A percentile compares a stretch with the other conserved stretches of the same genome.
Evolutionary conservation across 257 asterid genomes (phyloP).

Genomic region (Salvia miltiorrhiza): DNA sequence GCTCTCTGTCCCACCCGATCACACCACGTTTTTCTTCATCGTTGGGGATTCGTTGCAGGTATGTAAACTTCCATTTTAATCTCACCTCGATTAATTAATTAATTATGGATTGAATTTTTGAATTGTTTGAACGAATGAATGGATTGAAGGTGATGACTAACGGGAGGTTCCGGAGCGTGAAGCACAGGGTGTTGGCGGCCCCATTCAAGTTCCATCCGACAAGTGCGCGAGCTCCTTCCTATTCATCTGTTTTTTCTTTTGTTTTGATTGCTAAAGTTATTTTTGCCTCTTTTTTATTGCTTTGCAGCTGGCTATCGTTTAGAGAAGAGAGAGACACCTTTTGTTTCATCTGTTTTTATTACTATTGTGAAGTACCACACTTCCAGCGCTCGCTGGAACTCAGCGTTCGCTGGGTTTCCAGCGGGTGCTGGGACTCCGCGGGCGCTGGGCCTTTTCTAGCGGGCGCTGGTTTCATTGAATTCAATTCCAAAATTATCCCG

Average conservation of each 20-base stretch:
- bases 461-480: too few relatives aligned
- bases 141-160: conserved; percentile 50
- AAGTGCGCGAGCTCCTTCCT: conserved; percentile 32
- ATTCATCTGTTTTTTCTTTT: neutral
- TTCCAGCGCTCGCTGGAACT: too few relatives aligned
- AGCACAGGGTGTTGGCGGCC: conserved; percentile 78
- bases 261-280: neutral
- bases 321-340: too few relatives aligned
- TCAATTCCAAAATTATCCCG: too few relatives aligned
- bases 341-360: too few relatives aligned
- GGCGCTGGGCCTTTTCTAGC: too few relatives aligned
- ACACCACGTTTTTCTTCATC: conserved; percentile 44
- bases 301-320: too few relatives aligned
- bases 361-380: too few relatives aligned
- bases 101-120: neutral
- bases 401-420: too few relatives aligned
- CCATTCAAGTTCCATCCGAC: conserved; percentile 81
- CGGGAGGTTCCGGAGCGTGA: conserved; percentile 59
- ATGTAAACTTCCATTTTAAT: neutral
- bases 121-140: too few relatives aligned
- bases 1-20: conserved; percentile 52
- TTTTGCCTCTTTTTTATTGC: neutral
- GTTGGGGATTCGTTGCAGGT: conserved; percentile 60
- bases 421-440: too few relatives aligned
- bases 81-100: too few relatives aligned